Base-by-base conservation (phyloP, 768 basidiomycete species). In the Lactifluus subvellereus region DNA sequence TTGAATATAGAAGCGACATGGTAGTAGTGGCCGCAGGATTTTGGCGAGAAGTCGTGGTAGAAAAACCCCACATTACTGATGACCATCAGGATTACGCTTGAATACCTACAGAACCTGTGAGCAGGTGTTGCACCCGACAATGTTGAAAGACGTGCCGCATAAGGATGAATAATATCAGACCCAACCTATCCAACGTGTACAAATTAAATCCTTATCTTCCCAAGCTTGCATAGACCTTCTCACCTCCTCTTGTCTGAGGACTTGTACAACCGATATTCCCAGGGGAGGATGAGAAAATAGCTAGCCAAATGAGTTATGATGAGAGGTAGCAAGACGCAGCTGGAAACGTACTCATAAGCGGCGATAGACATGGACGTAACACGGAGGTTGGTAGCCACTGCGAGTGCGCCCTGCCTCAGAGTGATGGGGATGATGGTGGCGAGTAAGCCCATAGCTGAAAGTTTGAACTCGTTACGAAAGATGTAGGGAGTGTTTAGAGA, bases 11-110 rank as follows among this genome's bases (percentile, higher is more conserved):
- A 82, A 0, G 84, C 76, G 13, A 82, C 65, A 8, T 84, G 71
- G 72, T 75, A 84, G 70, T 81, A 87, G 3, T 69, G 72, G 1
- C 62, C 51, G 72, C 87, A 89, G 37, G 75, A 69, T 20, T 70
- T 69, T 7, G 62, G 18, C 3, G 81, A 80, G 69, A 87, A 88
- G 13, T 72, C 52, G 13, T 69, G 67, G 62, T 77, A 77, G 69
- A 87, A 87, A 69, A 83, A 85, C 20, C 84, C 84, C 64, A 82
- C 78, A 70, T 80, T 85, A 67, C 80, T 82, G 55, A 84, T 59
- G 7, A 76, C 73, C 64, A 86, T 75, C 47, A 77, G 77, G 3
- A 74, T 20, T 33, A 84, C 74, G 69, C 82, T 42, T 16, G 16
- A 42, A 16, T 42, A 42, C 5, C 42, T 42, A 42, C 42, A 18